phyloP scores from a whole-genome alignment of 192 early-diverging fungal genomes.

The Coemansia sp. region DNA sequence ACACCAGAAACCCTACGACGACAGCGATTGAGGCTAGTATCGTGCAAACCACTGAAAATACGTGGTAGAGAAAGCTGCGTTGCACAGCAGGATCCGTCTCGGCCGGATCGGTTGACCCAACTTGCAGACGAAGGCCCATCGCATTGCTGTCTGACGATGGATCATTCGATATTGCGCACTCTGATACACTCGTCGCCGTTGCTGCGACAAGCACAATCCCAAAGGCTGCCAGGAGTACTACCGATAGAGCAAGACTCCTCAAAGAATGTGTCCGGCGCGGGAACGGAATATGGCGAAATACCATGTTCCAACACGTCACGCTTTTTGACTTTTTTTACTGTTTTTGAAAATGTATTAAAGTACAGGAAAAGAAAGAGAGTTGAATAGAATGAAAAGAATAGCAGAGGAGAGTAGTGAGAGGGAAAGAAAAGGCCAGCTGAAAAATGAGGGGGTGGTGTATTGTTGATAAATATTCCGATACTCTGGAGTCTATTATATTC shows the following conservation, averaged over 20 bases:
- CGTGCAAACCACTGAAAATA: constrained; percentile 4
- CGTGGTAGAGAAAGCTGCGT: background rate
- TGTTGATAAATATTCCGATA: too few relatives aligned
- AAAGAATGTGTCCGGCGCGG: background rate
- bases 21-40: constrained; percentile 12
- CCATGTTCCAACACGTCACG: background rate
- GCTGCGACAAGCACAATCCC: background rate
- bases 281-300: background rate
- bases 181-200: background rate
- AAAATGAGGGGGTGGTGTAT: too few relatives aligned
- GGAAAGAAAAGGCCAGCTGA: background rate
- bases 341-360: background rate
- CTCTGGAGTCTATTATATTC: too few relatives aligned
- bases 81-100: background rate
- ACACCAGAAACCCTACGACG: constrained; percentile 17
- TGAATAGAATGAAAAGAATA: background rate
- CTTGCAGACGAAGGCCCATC: background rate
- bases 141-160: background rate
- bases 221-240: background rate
- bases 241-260: background rate
- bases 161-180: background rate
- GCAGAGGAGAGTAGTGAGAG: background rate
- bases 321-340: background rate
- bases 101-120: background rate
- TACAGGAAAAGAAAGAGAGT: background rate